phyloP scores from a whole-genome alignment of 164 flowering plant species.

The Amborella trichopoda region DNA sequence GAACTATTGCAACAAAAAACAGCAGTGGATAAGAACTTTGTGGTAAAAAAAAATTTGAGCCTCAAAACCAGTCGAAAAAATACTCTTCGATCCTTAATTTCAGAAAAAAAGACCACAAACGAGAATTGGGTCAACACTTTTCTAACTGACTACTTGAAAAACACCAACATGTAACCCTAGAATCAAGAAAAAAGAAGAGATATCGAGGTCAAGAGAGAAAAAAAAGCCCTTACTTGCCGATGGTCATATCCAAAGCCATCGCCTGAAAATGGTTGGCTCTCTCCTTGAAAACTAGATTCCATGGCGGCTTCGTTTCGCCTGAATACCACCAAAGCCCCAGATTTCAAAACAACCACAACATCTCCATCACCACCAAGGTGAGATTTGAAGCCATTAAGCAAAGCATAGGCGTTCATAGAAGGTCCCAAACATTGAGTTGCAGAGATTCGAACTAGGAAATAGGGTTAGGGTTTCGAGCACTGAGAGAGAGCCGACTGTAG shows the following conservation, averaged over 20 bases:
- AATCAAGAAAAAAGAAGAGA: conserved; percentile 78
- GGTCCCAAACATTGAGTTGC: too few species aligned
- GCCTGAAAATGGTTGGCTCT: conserved; percentile 28
- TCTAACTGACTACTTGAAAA: conserved; percentile 90
- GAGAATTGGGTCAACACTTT: conserved; percentile 85
- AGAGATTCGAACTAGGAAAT: too few species aligned
- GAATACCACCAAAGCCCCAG: too few species aligned
- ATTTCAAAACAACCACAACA: too few species aligned
- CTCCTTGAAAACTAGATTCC: too few species aligned
- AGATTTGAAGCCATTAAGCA: too few species aligned
- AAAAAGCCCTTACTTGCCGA: conserved; percentile 50
- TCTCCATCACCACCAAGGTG: too few species aligned
- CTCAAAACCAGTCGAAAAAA: conserved; percentile 78
- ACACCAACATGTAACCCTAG: conserved; percentile 68
- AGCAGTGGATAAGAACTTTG: conserved; percentile 61
- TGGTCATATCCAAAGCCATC: conserved; percentile 56
- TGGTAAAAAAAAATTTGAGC: conserved; percentile 86
- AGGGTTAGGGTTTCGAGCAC: too few species aligned
- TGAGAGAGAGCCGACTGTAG: too few species aligned
- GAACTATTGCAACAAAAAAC: conserved; percentile 83
- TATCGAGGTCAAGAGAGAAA: conserved; percentile 56
- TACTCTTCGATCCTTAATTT: conserved; percentile 75
- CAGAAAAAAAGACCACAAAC: conserved; percentile 82
- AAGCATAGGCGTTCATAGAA: too few species aligned
- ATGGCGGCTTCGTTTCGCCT: too few species aligned